Percentiles rank a stretch among this genome's conserved stretches.
Conservation (phyloP, 2,329 filamentous ascomycete species). For the Arthrobotrys megalospora region DNA sequence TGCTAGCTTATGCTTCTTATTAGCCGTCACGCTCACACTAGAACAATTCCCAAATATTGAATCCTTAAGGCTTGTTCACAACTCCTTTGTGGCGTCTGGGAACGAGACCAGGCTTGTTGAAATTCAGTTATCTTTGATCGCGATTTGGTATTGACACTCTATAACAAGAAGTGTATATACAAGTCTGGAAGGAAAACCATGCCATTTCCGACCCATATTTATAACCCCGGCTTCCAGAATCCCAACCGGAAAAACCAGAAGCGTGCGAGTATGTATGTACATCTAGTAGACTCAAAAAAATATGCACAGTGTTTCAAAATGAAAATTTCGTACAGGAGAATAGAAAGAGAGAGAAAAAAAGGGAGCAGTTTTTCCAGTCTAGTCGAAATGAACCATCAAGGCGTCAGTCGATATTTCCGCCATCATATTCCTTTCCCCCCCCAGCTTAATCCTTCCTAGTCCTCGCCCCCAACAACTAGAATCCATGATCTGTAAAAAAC, state of each 20-base stretch:
- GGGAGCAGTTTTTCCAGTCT: conserved; percentile 8
- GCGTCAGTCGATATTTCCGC: conserved; percentile 1
- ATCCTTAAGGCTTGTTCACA: too few relatives aligned
- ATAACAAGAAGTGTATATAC: conserved; percentile 30
- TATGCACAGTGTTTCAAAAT: conserved; percentile 3
- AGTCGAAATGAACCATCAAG: conserved; percentile 27
- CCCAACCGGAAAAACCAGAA: conserved; percentile 7
- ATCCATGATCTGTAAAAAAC: background rate
- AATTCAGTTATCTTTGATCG: background rate
- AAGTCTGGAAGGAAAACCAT: background rate
- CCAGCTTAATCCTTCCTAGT: background rate
- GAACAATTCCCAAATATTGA: too few relatives aligned
- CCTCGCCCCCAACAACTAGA: background rate
- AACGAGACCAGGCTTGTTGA: too few relatives aligned
- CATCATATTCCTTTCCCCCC: background rate
- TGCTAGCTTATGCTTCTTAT: too few relatives aligned
- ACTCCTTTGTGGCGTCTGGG: too few relatives aligned
- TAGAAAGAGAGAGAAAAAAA: conserved; percentile 12
- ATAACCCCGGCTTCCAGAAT: background rate
- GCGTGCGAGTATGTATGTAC: conserved; percentile 36
- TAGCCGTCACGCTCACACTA: too few relatives aligned
- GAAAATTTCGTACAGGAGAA: conserved; percentile 26
- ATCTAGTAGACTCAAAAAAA: conserved; percentile 36
- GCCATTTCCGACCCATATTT: background rate
- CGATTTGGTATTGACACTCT: conserved; percentile 9